phyloP scores from a whole-genome alignment of 805 yeast genomes.

The Lipomyces anomalus region DNA sequence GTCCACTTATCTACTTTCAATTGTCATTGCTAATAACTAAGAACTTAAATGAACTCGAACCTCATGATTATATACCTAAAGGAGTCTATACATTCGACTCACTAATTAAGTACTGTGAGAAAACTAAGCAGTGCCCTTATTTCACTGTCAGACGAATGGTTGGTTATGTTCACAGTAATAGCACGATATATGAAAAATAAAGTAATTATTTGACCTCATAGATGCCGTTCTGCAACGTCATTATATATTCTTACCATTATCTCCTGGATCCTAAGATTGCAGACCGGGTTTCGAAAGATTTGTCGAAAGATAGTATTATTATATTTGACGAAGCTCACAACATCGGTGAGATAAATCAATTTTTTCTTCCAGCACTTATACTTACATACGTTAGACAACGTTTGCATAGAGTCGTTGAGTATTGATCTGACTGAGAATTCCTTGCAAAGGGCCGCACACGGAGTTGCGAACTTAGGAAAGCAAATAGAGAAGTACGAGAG shows the following conservation, averaged over 20 bases:
- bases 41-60: slow-evolving; percentile 77
- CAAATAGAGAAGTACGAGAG: slow-evolving; percentile 58
- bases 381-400: slow-evolving; percentile 51
- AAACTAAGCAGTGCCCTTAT: slow-evolving; percentile 84
- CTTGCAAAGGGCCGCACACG: slow-evolving; percentile 76
- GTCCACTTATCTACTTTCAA: background rate
- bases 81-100: slow-evolving; percentile 95
- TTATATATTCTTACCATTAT: slow-evolving; percentile 95
- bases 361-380: too few relatives aligned
- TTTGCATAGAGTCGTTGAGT: slow-evolving; percentile 91
- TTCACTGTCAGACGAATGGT: slow-evolving; percentile 98
- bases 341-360: slow-evolving; percentile 50
- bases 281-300: slow-evolving; percentile 85
- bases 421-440: slow-evolving; percentile 89
- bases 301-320: slow-evolving; percentile 86
- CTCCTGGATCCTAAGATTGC: slow-evolving; percentile 95
- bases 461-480: slow-evolving; percentile 70
- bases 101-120: slow-evolving; percentile 68
- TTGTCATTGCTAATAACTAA: background rate
- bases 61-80: slow-evolving; percentile 78
- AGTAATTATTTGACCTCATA: background rate
- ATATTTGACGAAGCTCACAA: slow-evolving; percentile 99
- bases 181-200: background rate
- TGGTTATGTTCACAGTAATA: slow-evolving; percentile 36
- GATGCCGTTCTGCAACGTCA: slow-evolving; percentile 66